Percentiles rank a stretch among this genome's conserved stretches.
These are phyloP conservation scores for Tetrahymena borealis DNA, from an alignment of 73 alveolate species.

Conservation along the genomic window DNA sequence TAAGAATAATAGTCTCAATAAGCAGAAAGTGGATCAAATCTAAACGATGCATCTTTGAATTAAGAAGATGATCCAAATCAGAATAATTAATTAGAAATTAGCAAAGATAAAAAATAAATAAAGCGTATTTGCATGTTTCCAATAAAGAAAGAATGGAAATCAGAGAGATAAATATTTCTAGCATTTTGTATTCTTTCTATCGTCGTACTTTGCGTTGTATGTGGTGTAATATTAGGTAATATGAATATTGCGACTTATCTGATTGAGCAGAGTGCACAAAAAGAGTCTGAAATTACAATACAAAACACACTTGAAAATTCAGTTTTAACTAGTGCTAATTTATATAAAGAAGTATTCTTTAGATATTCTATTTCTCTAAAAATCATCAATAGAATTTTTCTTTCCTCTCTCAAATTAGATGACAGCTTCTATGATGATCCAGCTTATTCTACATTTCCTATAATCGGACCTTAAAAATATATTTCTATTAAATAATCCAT, in stretches of 20 bases:
- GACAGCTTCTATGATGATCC: background rate
- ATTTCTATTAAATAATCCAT: background rate
- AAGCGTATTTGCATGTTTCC: background rate
- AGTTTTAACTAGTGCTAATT: background rate
- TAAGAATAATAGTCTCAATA: background rate
- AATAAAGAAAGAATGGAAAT: background rate
- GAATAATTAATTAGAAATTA: background rate
- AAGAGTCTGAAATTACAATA: background rate
- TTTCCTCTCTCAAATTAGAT: background rate
- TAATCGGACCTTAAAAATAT: background rate
- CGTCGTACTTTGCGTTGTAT: background rate
- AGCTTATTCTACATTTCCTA: background rate
- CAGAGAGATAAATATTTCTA: background rate
- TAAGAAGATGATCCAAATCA: background rate
- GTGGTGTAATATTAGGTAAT: background rate
- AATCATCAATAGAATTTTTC: background rate
- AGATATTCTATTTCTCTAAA: background rate
- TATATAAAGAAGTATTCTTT: background rate
- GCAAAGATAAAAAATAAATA: background rate
- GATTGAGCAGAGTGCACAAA: background rate
- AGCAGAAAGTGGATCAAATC: background rate
- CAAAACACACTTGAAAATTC: background rate
- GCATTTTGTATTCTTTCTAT: background rate
- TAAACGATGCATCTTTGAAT: background rate
- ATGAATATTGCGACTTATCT: background rate